Percentiles rank a stretch among this genome's conserved stretches.
Evolutionary conservation across 768 basidiomycete species (phyloP).

Genomic region (Suillus plorans): DNA sequence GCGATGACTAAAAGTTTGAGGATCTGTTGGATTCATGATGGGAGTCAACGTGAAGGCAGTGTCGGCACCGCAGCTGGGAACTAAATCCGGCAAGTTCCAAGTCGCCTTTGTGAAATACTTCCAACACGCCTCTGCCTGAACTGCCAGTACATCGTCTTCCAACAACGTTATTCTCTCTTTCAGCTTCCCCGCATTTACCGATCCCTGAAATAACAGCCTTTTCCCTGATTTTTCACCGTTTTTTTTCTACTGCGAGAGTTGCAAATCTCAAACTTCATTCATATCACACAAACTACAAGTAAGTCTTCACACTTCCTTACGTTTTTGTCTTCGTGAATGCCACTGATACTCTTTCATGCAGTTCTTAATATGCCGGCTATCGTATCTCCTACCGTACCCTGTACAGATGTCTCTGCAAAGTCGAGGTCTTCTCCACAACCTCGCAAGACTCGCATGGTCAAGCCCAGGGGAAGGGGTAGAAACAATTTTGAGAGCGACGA

Average conservation of each 20-base stretch:
- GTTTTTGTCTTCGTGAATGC: conserved; percentile 17
- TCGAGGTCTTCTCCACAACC: conserved; percentile 32
- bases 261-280: conserved; percentile 23
- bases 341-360: conserved; percentile 7
- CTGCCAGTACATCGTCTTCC: conserved; percentile 11
- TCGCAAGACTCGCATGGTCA: conserved; percentile 44
- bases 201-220: conserved; percentile 4
- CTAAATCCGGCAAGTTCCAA: conserved; percentile 25
- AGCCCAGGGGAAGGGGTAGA: conserved; percentile 63
- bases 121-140: conserved; percentile 22
- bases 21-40: conserved; percentile 12
- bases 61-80: conserved; percentile 28
- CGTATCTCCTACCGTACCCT: conserved; percentile 34
- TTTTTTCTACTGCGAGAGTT: conserved; percentile 26
- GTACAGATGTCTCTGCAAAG: conserved; percentile 25
- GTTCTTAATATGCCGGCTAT: conserved; percentile 47
- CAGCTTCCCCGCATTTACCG: conserved; percentile 19
- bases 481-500: conserved; percentile 70
- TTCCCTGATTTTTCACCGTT: conserved; percentile 20
- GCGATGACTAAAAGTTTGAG: conserved; percentile 50
- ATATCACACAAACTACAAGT: conserved; percentile 36
- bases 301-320: conserved; percentile 23
- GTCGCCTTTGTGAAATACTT: conserved; percentile 26
- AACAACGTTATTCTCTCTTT: conserved; percentile 9
- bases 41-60: conserved; percentile 16